Percentiles rank a stretch among this genome's conserved stretches.
Evolutionary conservation across 768 basidiomycete species (phyloP).

Genomic region (Guyanaporus albipodus): DNA sequence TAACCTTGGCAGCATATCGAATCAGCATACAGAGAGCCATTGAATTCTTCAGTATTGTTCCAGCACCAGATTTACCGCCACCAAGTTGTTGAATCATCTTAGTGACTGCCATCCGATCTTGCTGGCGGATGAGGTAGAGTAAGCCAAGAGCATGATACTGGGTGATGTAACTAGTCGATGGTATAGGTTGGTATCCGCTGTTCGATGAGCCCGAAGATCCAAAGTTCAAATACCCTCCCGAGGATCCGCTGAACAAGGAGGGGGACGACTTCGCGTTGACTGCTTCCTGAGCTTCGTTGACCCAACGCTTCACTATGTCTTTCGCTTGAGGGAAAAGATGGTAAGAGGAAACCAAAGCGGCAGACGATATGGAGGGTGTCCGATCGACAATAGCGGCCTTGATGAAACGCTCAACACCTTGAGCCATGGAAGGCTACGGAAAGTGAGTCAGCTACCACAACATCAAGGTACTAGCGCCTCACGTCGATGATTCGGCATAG

Average conservation of each 20-base stretch:
- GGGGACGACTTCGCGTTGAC: slow-evolving; percentile 81
- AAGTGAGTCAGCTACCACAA: slow-evolving; percentile 34
- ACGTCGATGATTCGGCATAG: slow-evolving; percentile 97
- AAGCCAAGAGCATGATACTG: slow-evolving; percentile 97
- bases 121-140: slow-evolving; percentile 91
- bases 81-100: slow-evolving; percentile 99
- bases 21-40: slow-evolving; percentile 99
- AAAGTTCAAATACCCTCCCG: slow-evolving; percentile 71
- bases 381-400: slow-evolving; percentile 98
- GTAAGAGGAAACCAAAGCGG: slow-evolving; percentile 94
- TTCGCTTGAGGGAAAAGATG: slow-evolving; percentile 92
- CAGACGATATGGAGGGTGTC: slow-evolving; percentile 92
- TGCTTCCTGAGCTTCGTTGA: slow-evolving; percentile 98
- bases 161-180: slow-evolving; percentile 87
- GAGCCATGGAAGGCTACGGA: slow-evolving; percentile 94
- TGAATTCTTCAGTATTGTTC: slow-evolving; percentile 85
- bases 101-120: slow-evolving; percentile 98
- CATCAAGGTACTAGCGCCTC: slow-evolving; percentile 30
- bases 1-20: slow-evolving; percentile 96
- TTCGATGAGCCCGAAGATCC: slow-evolving; percentile 50
- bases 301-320: slow-evolving; percentile 97
- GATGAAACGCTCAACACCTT: slow-evolving; percentile 98
- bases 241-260: slow-evolving; percentile 57
- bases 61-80: slow-evolving; percentile 79
- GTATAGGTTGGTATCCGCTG: slow-evolving; percentile 69